phyloP scores from a whole-genome alignment of 495 filamentous ascomycete species.

The Talaromyces stipitatus region DNA sequence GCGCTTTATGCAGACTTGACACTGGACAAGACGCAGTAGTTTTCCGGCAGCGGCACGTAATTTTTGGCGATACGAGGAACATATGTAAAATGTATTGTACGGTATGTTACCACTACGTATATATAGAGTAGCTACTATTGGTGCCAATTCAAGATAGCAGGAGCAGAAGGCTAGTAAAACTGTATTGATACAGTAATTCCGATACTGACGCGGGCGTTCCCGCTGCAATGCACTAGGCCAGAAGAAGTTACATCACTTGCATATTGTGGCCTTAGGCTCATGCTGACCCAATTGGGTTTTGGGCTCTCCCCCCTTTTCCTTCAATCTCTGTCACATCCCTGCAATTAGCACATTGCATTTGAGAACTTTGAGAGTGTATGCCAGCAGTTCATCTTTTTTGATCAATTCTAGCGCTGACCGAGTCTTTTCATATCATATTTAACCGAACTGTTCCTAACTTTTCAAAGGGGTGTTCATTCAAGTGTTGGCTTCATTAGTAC shows the following conservation, averaged over 20 bases:
- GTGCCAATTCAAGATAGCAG: background rate
- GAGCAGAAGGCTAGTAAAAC: background rate
- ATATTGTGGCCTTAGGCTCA: too few species aligned
- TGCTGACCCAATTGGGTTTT: background rate
- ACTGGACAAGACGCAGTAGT: too few species aligned
- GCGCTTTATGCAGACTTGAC: background rate
- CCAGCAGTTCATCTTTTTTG: background rate
- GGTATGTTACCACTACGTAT: background rate
- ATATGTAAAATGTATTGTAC: background rate
- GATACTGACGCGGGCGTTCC: background rate
- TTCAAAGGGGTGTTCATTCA: too few species aligned
- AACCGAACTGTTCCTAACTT: too few species aligned
- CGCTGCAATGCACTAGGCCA: background rate
- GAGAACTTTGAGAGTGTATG: too few species aligned
- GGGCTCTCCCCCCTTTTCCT: background rate
- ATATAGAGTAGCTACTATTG: background rate
- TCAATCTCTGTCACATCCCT: background rate
- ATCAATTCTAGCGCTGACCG: background rate
- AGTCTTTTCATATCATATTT: too few species aligned
- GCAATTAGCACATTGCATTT: background rate
- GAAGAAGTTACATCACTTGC: background rate
- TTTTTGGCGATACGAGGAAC: background rate
- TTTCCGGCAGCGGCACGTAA: too few species aligned
- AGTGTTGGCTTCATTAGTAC: background rate
- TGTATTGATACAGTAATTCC: background rate